These are phyloP conservation scores for Fusarium mexicanum DNA, from an alignment of 2,329 filamentous ascomycete genomes.

Conservation along the genomic window DNA sequence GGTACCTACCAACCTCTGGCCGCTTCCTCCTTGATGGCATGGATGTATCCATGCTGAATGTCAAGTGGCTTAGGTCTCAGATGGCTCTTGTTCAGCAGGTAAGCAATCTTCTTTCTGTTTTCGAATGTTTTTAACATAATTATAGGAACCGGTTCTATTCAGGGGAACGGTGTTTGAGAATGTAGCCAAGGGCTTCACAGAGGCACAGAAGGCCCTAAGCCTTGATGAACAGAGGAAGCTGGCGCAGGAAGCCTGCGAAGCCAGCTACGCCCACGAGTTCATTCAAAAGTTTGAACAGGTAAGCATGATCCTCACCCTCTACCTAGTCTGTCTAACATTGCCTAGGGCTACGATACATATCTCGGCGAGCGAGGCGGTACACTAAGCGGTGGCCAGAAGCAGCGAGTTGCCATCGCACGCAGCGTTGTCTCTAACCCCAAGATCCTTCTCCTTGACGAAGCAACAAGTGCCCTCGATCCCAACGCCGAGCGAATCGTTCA, in stretches of 20 bases:
- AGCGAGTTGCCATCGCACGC: conserved; percentile 71
- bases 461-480: conserved; percentile 63
- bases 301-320: neutral
- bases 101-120: too few relatives aligned
- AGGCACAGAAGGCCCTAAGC: conserved; percentile 2
- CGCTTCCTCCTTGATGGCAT: conserved; percentile 51
- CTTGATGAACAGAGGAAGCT: conserved; percentile 1
- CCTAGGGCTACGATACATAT: conserved; percentile 35
- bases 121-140: too few relatives aligned
- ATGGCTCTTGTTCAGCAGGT: conserved; percentile 54
- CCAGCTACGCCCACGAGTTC: conserved; percentile 40
- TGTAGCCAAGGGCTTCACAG: conserved; percentile 36
- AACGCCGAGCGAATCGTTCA: conserved; percentile 60
- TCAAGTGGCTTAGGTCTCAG: conserved; percentile 58
- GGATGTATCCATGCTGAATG: conserved; percentile 51
- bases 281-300: conserved; percentile 30
- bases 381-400: conserved; percentile 66
- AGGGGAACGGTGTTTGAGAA: conserved; percentile 44
- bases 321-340: neutral
- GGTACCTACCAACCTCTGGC: conserved; percentile 59
- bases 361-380: conserved; percentile 38
- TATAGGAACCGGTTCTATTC: conserved; percentile 42
- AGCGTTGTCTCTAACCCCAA: conserved; percentile 68
- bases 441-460: conserved; percentile 72
- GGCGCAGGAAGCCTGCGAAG: conserved; percentile 30